Base-by-base conservation (phyloP, 2,329 filamentous ascomycete species). In the Fragosphaeria purpurea region DNA sequence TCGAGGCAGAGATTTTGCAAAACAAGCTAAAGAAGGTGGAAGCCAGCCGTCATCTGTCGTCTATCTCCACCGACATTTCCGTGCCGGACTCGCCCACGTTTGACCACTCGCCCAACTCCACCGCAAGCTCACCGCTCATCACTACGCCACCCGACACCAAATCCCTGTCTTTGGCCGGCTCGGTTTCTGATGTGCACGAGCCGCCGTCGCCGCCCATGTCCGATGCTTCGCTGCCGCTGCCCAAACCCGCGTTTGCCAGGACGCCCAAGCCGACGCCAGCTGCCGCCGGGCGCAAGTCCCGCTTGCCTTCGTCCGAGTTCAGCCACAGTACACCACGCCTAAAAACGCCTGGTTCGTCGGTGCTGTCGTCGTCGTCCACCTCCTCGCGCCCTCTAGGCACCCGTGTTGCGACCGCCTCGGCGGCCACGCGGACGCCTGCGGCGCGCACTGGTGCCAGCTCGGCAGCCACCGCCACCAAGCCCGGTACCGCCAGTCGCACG, bases 171-270 rank as follows among this genome's bases (percentile, higher is more conserved):
- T 73, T 78, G 4, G 77, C 73, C 31, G 74, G 73, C 48, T 71
- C 76, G 33, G 72, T 80, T 35, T 82, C 83, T 44, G 81, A 84
- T 43, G 71, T 86, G 45, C 79, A 83, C 33, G 94, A 93, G 44
- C 91, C 93, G 39, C 93, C 93, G 9, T 97, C 93, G 22, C 93
- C 93, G 44, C 90, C 91, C 38, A 85, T 95, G 68, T 97, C 91
- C 2, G 93, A 97, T 61, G 81, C 83, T 13, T 90, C 89, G 10
- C 73, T 75, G 12, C 76, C 78, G 40, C 64, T 79, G 50, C 75
- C 70, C 52, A 80, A 75, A 62, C 67, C 74, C 4, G 59, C 66
- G 10, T 34, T 77, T 2, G 50, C 60, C 44, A 69, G 63, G 58
- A 62, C 70, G 4, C 67, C 62, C 42, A 63, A 69, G 4, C 64